Conservation (phyloP, 2,329 filamentous ascomycete species). For the Sarocladium kiliense region DNA sequence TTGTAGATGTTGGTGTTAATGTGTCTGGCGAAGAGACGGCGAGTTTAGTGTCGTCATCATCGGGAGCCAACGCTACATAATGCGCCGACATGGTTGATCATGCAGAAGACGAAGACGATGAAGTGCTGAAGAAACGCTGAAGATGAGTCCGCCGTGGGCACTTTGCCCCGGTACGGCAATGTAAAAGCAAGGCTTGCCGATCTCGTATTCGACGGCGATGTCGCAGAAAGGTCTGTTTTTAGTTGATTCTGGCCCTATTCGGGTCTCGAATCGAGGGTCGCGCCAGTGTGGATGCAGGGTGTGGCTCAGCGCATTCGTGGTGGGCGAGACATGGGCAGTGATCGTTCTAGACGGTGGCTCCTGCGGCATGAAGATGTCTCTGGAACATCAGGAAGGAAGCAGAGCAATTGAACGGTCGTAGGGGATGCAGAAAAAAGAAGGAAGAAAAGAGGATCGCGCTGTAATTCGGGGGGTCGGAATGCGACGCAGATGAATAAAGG, state of each 20-base stretch:
- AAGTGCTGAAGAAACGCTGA: neutral
- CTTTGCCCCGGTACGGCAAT: neutral
- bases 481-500: neutral
- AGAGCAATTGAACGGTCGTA: neutral
- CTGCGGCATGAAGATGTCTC: conserved; percentile 2
- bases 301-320: conserved; percentile 8
- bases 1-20: conserved; percentile 2
- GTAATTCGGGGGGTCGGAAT: neutral
- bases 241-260: neutral
- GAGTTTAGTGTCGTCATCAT: conserved; percentile 7
- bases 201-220: conserved; percentile 6
- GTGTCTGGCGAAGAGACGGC: conserved; percentile 3
- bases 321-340: conserved; percentile 1
- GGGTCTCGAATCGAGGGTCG: conserved; percentile 7
- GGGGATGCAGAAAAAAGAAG: neutral
- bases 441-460: neutral
- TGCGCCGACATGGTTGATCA: conserved; percentile 7
- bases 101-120: neutral
- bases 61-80: neutral
- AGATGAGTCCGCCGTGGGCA: conserved; percentile 1
- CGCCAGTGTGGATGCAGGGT: conserved; percentile 6
- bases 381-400: neutral
- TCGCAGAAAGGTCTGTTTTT: conserved; percentile 1
- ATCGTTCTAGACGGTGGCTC: neutral
- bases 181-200: neutral